Conservation (phyloP, 1,139 yeast species). For the Wickerhamomyces sp. region DNA sequence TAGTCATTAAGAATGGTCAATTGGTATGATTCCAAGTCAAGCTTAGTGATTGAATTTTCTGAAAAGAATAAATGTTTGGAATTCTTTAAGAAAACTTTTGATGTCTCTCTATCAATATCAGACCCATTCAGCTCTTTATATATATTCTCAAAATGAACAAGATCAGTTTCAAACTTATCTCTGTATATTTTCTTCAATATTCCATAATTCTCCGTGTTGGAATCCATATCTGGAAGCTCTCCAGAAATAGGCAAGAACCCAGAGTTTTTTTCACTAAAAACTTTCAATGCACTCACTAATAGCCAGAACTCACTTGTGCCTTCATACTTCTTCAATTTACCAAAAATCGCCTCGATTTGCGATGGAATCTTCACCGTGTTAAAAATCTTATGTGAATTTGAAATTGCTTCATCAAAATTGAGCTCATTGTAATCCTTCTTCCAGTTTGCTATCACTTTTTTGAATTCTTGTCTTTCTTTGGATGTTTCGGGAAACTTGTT, state of each 20-base stretch:
- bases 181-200: constrained; percentile 53
- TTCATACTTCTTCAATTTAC: constrained; percentile 14
- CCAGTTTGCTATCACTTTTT: constrained; percentile 32
- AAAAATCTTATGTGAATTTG: constrained; percentile 49
- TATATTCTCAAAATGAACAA: constrained; percentile 31
- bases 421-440: constrained; percentile 38
- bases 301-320: constrained; percentile 63
- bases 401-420: constrained; percentile 70
- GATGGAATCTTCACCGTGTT: constrained; percentile 23
- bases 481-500: constrained; percentile 39
- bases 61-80: constrained; percentile 35
- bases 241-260: constrained; percentile 66
- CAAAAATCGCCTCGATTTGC: constrained; percentile 30
- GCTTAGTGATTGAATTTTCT: constrained; percentile 5
- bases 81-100: constrained; percentile 58
- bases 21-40: background rate
- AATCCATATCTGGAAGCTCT: constrained; percentile 82
- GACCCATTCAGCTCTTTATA: constrained; percentile 24
- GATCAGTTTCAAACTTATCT: constrained; percentile 52
- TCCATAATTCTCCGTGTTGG: constrained; percentile 63
- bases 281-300: constrained; percentile 48
- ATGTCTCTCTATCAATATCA: constrained; percentile 31
- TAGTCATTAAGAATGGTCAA: constrained; percentile 3
- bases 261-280: constrained; percentile 39
- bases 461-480: constrained; percentile 45